A percentile compares a stretch with the other conserved stretches of the same genome.
Evolutionary conservation across 345 rosid genomes (phyloP).

Genomic region (Alliaria petiolata): DNA sequence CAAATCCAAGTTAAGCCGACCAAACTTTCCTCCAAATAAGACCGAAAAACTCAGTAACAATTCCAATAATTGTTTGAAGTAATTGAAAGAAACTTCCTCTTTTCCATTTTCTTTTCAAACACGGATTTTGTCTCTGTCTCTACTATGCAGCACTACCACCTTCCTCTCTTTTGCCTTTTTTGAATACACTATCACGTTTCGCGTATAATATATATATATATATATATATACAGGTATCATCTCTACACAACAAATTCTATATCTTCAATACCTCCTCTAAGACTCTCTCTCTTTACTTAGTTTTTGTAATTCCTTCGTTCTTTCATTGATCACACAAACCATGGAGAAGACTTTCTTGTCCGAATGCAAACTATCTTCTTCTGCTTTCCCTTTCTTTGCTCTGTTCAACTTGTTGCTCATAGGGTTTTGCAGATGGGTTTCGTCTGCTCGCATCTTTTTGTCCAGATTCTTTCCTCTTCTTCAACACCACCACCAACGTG

Average conservation of each 20-base stretch:
- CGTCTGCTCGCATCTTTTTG: conserved; percentile 15
- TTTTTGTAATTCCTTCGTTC: background rate
- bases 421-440: conserved; percentile 27
- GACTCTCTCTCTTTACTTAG: background rate
- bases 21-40: conserved; percentile 15
- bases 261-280: conserved; percentile 1
- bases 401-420: conserved; percentile 21
- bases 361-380: conserved; percentile 1
- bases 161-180: conserved; percentile 5
- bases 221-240: background rate
- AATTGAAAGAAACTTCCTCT: conserved; percentile 11
- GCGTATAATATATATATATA: too few species aligned
- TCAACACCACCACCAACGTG: conserved; percentile 29
- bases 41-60: background rate
- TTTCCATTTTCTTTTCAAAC: conserved; percentile 4
- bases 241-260: background rate
- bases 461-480: conserved; percentile 37
- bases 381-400: conserved; percentile 5
- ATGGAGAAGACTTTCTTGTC: conserved; percentile 33
- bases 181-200: background rate
- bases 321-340: background rate
- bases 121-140: conserved; percentile 14
- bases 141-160: background rate
- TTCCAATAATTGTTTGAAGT: background rate
- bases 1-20: background rate